Percentiles rank a stretch among this genome's conserved stretches.
These are phyloP conservation scores for Talaromyces nanjingensis DNA, from an alignment of 495 filamentous ascomycete genomes.

Conservation along the genomic window DNA sequence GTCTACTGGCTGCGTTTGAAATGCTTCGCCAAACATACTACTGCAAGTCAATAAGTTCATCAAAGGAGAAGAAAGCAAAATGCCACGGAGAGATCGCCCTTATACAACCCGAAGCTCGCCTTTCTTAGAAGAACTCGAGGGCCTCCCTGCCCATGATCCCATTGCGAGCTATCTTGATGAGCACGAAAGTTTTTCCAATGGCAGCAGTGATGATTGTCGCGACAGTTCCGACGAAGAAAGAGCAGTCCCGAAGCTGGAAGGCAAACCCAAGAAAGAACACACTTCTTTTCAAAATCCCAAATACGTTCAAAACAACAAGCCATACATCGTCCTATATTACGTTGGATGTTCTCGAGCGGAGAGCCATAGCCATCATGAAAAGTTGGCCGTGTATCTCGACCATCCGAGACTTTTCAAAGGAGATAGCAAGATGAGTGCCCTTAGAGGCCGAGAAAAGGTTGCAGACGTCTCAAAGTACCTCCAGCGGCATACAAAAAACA, in stretches of 20 bases:
- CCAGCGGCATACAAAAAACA: background rate
- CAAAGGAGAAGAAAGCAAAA: background rate
- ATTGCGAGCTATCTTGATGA: background rate
- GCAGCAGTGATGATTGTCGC: background rate
- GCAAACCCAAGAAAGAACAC: background rate
- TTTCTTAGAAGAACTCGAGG: background rate
- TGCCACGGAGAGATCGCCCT: background rate
- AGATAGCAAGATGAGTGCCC: background rate
- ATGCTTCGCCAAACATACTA: background rate
- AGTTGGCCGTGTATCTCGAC: background rate
- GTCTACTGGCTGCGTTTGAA: background rate
- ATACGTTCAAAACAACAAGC: background rate
- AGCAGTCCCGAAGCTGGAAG: background rate
- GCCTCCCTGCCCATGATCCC: background rate
- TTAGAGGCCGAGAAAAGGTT: background rate
- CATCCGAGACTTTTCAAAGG: background rate
- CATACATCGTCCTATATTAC: background rate
- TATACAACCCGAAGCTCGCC: background rate
- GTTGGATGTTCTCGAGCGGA: background rate
- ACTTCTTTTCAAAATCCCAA: background rate
- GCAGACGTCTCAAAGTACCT: background rate
- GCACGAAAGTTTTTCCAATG: background rate
- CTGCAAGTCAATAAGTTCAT: background rate
- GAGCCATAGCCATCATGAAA: background rate
- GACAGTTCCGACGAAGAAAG: background rate